phyloP scores from a whole-genome alignment of 306 rosid species.

The Rosa rugosa region DNA sequence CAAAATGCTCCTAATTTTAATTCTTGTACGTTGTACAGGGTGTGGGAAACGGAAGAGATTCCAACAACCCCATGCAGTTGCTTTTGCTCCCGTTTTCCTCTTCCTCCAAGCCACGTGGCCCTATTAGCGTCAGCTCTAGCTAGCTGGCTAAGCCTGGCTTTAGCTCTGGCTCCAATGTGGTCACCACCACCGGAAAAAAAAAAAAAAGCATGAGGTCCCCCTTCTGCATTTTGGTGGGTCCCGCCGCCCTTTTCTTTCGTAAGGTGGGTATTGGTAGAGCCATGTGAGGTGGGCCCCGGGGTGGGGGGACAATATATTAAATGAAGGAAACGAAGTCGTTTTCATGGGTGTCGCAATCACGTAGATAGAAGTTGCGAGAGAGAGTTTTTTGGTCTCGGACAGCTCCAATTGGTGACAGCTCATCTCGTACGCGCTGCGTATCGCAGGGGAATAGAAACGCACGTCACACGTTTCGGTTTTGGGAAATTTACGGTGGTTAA shows the following conservation, averaged over 20 bases:
- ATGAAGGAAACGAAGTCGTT: constrained; percentile 24
- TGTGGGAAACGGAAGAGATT: neutral
- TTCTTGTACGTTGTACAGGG: neutral
- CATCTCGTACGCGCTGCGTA: neutral
- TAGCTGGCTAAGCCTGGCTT: neutral
- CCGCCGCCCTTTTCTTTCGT: constrained; percentile 22
- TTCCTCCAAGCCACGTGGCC: neutral
- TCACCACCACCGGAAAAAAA: neutral
- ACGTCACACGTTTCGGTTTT: neutral
- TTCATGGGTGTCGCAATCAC: constrained; percentile 43
- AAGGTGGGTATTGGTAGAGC: constrained; percentile 31
- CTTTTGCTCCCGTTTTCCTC: neutral
- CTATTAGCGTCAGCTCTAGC: neutral
- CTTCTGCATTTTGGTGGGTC: constrained; percentile 29
- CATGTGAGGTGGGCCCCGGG: constrained; percentile 63
- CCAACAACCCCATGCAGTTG: neutral
- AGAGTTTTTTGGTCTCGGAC: neutral
- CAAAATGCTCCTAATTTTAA: neutral
- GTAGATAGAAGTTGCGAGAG: constrained; percentile 38
- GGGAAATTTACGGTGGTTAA: no score
- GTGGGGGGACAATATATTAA: constrained; percentile 1
- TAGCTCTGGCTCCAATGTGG: constrained; percentile 12
- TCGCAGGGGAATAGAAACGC: neutral
- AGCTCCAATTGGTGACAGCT: constrained; percentile 37
- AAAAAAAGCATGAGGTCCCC: constrained; percentile 29